Evolutionary conservation across 192 early-diverging fungal genomes (phyloP).

Genomic region (Dimargaris verticillata): DNA sequence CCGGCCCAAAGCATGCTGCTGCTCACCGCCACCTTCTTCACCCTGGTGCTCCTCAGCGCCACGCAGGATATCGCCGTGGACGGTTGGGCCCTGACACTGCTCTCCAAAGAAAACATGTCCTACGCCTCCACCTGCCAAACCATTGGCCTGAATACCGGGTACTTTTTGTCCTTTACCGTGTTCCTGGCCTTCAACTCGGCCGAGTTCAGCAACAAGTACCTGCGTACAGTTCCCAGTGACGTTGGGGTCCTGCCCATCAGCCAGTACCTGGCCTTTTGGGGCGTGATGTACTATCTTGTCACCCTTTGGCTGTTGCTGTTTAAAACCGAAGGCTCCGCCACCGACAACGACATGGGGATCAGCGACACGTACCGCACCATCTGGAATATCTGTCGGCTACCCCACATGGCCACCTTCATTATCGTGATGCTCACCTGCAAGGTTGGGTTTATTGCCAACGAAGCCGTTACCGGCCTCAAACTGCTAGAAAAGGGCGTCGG

Average conservation of each 20-base stretch:
- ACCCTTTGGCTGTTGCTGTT: conserved; percentile 68
- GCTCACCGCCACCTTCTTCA: conserved; percentile 62
- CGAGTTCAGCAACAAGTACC: conserved; percentile 90
- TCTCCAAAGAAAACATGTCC: conserved; percentile 80
- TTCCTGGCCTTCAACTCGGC: conserved; percentile 89
- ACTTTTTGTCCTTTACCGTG: conserved; percentile 90
- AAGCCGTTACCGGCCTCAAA: conserved; percentile 85
- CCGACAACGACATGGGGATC: conserved; percentile 45
- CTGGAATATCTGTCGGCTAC: conserved; percentile 64
- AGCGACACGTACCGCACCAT: conserved; percentile 75
- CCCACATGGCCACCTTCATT: conserved; percentile 77
- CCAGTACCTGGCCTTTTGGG: conserved; percentile 84
- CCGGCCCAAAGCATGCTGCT: conserved; percentile 26
- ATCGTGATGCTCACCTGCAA: conserved; percentile 69
- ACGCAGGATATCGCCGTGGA: conserved; percentile 76
- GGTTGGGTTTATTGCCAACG: conserved; percentile 91
- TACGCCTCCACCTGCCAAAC: conserved; percentile 92
- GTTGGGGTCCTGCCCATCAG: conserved; percentile 64
- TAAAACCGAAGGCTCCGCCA: conserved; percentile 43
- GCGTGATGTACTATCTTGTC: conserved; percentile 70
- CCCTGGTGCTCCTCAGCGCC: conserved; percentile 82
- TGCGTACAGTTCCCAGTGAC: conserved; percentile 45
- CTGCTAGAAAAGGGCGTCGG: conserved; percentile 85
- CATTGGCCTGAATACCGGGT: conserved; percentile 88
- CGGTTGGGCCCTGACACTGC: conserved; percentile 85